A percentile compares a stretch with the other conserved stretches of the same genome.
phyloP scores from a whole-genome alignment of 2,329 filamentous ascomycete genomes.

The Cryphonectria naterciae region DNA sequence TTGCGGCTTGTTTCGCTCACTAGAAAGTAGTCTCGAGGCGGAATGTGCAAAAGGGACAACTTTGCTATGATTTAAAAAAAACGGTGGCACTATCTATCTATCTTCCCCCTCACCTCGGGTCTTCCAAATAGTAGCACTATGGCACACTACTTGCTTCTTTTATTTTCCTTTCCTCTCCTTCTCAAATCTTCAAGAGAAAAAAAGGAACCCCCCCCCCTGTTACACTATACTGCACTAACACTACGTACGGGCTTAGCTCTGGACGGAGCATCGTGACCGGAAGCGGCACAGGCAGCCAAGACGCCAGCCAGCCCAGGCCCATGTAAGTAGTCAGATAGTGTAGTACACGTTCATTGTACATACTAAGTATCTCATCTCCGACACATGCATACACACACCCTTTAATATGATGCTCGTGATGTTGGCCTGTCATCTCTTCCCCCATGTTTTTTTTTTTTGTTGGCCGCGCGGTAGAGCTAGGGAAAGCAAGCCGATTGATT shows the following conservation, averaged over 20 bases:
- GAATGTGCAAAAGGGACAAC: not conserved
- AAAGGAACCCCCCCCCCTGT: too few species aligned
- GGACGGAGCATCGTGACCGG: slow-evolving; percentile 2
- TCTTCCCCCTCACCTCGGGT: too few species aligned
- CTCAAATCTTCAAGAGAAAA: too few species aligned
- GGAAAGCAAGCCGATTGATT: not conserved
- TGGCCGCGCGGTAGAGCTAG: not conserved
- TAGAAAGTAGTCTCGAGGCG: not conserved
- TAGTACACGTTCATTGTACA: not conserved
- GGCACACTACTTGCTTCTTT: not conserved
- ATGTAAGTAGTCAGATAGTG: not conserved
- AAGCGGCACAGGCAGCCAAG: slow-evolving; percentile 5
- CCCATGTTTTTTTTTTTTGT: not conserved
- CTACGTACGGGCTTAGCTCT: not conserved
- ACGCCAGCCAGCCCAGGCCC: not conserved
- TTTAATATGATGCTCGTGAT: not conserved
- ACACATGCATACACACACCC: not conserved
- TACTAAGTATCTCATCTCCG: not conserved
- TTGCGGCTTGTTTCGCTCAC: not conserved
- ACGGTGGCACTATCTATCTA: too few species aligned
- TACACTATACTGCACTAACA: not conserved
- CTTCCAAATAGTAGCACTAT: too few species aligned
- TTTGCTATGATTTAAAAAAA: not conserved
- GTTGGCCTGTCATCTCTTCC: not conserved
- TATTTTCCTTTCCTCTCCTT: not conserved